Base-by-base conservation (phyloP, 768 basidiomycete genomes). In the Mycena haematopus region DNA sequence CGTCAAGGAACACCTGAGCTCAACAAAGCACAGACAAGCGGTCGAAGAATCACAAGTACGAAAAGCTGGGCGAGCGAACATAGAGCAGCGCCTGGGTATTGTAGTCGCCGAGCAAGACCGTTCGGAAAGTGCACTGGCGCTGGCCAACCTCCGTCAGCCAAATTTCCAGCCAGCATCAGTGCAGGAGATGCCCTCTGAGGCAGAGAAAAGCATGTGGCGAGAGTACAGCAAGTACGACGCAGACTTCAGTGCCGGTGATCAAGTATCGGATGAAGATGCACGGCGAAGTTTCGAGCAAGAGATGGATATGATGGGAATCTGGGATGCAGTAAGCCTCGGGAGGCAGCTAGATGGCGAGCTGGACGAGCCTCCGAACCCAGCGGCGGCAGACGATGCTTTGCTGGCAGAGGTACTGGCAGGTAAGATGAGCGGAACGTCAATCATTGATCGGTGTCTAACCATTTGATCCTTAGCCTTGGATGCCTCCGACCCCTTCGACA, bases 211-310 rank as follows among this genome's bases (percentile, higher is more conserved):
- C 3, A 52, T 59, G 50, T 59, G 58, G 58, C 46, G 15, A 6
- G 19, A 59, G 19, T 59, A 42, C 10, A 24, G 35, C 25, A 52
- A 52, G 17, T 44, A 59, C 14, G 50, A 52, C 1, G 58, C 58
- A 10, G 58, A 27, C 7, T 59, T 59, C 51, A 59, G 58, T 21
- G 58, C 58, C 22, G 50, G 58, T 24, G 40, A 44, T 11, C 38
- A 59, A 13, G 21, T 45, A 33, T 44, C 40, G 13, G 58, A 59
- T 0, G 50, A 27, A 31, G 58, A 6, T 3, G 50, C 31, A 29
- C 36, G 29, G n/a, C 36, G 24, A 2, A 47, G 14, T 25, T 4
- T 49, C 8, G 56, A 58, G 38, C 36, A 24, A 24, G 49, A 52
- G 10, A 42, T 42, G 40, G 40, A 42, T 10, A 42, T 42, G 40